These are phyloP conservation scores for Glutinoglossum americanum DNA, from an alignment of 495 filamentous ascomycete genomes.

Conservation along the genomic window DNA sequence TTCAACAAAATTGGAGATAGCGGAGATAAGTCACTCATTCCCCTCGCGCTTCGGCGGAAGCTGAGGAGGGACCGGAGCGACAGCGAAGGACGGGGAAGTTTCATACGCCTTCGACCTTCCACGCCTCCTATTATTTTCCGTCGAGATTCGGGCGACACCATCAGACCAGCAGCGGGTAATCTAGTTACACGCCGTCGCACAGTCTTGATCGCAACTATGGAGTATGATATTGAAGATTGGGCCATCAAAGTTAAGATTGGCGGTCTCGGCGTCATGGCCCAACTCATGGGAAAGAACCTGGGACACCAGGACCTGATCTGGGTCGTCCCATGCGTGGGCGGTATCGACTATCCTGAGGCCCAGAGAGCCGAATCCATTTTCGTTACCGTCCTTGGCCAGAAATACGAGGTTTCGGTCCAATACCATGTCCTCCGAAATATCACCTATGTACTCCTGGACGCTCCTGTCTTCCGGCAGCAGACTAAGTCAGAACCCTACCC, in stretches of 20 bases:
- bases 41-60: background rate
- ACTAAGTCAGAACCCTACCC: constrained; percentile 46
- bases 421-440: constrained; percentile 46
- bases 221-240: constrained; percentile 14
- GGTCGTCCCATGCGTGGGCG: constrained; percentile 59
- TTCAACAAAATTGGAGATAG: constrained; percentile 19
- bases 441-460: constrained; percentile 50
- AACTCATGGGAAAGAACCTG: constrained; percentile 49
- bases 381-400: constrained; percentile 41
- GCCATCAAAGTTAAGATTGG: constrained; percentile 13
- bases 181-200: background rate
- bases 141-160: background rate
- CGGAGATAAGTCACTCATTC: background rate
- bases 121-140: background rate
- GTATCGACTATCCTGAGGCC: constrained; percentile 41
- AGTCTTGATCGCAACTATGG: constrained; percentile 7
- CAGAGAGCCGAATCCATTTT: constrained; percentile 38
- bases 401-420: constrained; percentile 42
- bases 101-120: background rate
- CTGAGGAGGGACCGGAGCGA: background rate
- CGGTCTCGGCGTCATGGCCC: constrained; percentile 24
- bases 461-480: constrained; percentile 49
- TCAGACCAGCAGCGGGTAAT: background rate
- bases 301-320: constrained; percentile 47
- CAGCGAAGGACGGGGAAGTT: background rate